Base-by-base conservation (phyloP, 2,329 filamentous ascomycete species). In the Neophaeococcomyces aloes region DNA sequence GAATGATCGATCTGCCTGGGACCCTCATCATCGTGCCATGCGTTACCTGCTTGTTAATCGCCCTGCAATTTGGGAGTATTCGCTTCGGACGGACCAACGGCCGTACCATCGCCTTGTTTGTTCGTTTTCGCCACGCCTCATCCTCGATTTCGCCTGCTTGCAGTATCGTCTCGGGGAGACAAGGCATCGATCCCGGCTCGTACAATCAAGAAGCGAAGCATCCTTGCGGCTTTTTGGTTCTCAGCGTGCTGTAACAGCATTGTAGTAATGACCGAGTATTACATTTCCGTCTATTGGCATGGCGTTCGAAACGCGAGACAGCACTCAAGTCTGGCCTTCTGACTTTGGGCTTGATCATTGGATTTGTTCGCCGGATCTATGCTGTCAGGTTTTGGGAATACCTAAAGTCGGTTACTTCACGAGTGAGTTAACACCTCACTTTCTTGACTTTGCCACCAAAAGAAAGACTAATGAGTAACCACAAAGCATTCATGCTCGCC, bases 211-310 rank as follows among this genome's bases (percentile, higher is more conserved):
- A 45, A 50, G 29, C 43, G 51, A 8, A 53, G 40, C 18, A 37
- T 53, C 15, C 10, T 42, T n/a, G 25, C 37, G 11, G 45, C 23
- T 10, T 23, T 38, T 7, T 44, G 44, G 43, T 51, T 45, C 29
- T 13, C 27, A 10, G 33, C 31, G 8, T 51, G 48, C 38, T 42
- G 35, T 33, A 47, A 45, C 27, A 37, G 43, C 5, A 33, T 35
- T 8, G 25, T 51, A 10, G 37, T 44, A 13, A 31, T 51, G 7
- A 49, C 38, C 10, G 44, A 48, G 27, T 47, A 40, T 18, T 61
- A 61, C 37, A 48, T 63, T 18, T 55, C 60, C 5, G 62, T 58
- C 1, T 65, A 62, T 44, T 65, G 57, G 37, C 62, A 65, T 52
- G 51, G 42, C 7, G 56, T 61, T 38, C 45, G 44, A 31, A 51